These are phyloP conservation scores for Aphanomyces astaci DNA, from an alignment of 352 stramenopile genomes.

Conservation along the genomic window DNA sequence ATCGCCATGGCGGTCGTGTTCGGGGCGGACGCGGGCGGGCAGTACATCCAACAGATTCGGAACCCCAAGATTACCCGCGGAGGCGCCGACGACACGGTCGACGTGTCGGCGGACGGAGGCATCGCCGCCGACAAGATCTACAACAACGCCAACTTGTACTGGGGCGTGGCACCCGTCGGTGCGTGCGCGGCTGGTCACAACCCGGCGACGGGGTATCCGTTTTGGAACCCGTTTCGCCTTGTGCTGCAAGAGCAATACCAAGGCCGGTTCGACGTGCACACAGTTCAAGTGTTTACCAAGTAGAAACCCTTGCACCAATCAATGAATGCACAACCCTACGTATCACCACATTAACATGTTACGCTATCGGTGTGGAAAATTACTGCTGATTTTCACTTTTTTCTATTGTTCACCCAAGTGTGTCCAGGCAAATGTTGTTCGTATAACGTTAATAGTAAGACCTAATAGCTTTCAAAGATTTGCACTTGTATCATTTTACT, in stretches of 20 bases:
- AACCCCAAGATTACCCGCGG: slow-evolving; percentile 50
- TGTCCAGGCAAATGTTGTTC: too few species aligned
- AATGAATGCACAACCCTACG: too few species aligned
- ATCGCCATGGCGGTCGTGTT: slow-evolving; percentile 67
- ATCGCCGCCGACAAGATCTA: slow-evolving; percentile 59
- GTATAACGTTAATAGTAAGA: too few species aligned
- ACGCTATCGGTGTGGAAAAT: too few species aligned
- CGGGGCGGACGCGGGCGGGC: slow-evolving; percentile 44
- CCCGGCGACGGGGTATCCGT: slow-evolving; percentile 55
- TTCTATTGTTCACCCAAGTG: too few species aligned
- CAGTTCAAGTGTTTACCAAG: slow-evolving; percentile 6
- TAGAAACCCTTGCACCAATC: not conserved
- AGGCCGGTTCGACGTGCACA: slow-evolving; percentile 8
- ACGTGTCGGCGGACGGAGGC: slow-evolving; percentile 39
- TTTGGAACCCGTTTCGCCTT: slow-evolving; percentile 68
- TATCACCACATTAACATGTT: too few species aligned
- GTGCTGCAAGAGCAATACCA: slow-evolving; percentile 58
- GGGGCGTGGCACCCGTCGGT: slow-evolving; percentile 38
- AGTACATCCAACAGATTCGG: slow-evolving; percentile 67
- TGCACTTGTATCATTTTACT: too few species aligned
- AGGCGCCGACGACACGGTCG: slow-evolving; percentile 51
- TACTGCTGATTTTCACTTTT: too few species aligned
- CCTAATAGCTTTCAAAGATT: too few species aligned
- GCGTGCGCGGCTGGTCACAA: slow-evolving; percentile 52
- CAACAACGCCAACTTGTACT: slow-evolving; percentile 67